These are phyloP conservation scores for Xylariaceae sp. DNA, from an alignment of 2,329 filamentous ascomycete species.

Conservation along the genomic window DNA sequence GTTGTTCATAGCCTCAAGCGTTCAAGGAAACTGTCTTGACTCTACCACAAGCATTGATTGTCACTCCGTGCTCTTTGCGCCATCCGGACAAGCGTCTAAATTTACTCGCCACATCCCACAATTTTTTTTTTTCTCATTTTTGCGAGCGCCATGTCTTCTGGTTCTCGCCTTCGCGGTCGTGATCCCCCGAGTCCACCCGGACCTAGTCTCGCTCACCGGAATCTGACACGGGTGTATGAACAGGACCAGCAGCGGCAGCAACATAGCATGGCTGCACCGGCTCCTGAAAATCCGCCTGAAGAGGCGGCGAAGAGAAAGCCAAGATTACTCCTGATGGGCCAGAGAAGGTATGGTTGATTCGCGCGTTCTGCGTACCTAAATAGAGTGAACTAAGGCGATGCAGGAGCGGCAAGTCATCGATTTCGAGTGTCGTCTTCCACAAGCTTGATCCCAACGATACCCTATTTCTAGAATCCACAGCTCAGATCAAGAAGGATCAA, in stretches of 20 bases:
- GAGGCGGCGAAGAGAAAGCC: conserved; percentile 63
- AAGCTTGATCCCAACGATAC: conserved; percentile 96
- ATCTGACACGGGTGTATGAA: conserved; percentile 56
- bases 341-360: conserved; percentile 65
- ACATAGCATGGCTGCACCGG: conserved; percentile 44
- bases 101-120: background rate
- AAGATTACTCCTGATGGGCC: conserved; percentile 86
- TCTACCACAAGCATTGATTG: conserved; percentile 12
- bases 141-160: conserved; percentile 27
- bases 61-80: conserved; percentile 9
- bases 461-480: conserved; percentile 90
- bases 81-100: conserved; percentile 20
- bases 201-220: conserved; percentile 55
- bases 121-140: background rate
- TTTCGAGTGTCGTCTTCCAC: conserved; percentile 98
- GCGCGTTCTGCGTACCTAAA: background rate
- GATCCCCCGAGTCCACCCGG: conserved; percentile 1
- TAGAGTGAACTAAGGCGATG: conserved; percentile 16
- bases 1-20: conserved; percentile 20
- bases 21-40: conserved; percentile 16
- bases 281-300: conserved; percentile 40
- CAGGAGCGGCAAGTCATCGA: conserved; percentile 97
- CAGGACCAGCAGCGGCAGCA: conserved; percentile 52
- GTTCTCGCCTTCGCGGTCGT: conserved; percentile 28
- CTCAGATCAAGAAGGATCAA: conserved; percentile 86